Evolutionary conservation across 106 monocot genomes (phyloP), one percentile per base, ranked within the genome.

Genomic region (Phalaenopsis aphrodite): DNA sequence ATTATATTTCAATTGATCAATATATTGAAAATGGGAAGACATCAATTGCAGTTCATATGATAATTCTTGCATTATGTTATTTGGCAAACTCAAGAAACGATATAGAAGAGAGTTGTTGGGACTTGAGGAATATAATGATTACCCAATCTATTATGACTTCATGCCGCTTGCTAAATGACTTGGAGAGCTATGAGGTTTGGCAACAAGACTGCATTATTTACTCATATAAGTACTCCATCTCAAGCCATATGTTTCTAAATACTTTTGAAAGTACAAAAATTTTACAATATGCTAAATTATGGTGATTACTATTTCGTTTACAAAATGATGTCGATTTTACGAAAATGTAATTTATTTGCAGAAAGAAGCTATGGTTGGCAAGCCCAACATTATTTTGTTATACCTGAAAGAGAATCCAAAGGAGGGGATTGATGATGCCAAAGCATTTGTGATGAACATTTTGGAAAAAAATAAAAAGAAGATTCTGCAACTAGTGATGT

Each of bases 131-230:
- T 46, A 11, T 11, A 8, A 45, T 2, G 14, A 78, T 78, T 16
- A 84, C 83, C 16, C 56, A 10, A 30, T 21, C 76, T 36, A 16
- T 57, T 16, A 76, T 76, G 84, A 6, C 72, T 19, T 41, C 39
- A 30, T 61, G 55, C 42, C 80, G 76, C 56, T 24, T 84, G 5
- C 10, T 80, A 3, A 84, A 84, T 67, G 84, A 84, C 65, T 76
- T 39, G 15, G 76, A 76, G 67, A 76, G 75, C 71, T 84, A 84
- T 37, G 38, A 84, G 80, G 79, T 67, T 61, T 6, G 39, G 64
- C 1, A 48, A 57, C 55, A 16, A 36, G 8, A 1, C 7, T 52
- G 1, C 6, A 36, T 16, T 38, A 46, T 30, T 77, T 55, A 30
- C 30, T 30, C 0, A 30, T 30, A 30, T 30, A 30, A 30, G 30